Evolutionary conservation across 2,329 filamentous ascomycete species (phyloP), one percentile per base, ranked within the genome.

Genomic region (Camptophora hylomeconis): DNA sequence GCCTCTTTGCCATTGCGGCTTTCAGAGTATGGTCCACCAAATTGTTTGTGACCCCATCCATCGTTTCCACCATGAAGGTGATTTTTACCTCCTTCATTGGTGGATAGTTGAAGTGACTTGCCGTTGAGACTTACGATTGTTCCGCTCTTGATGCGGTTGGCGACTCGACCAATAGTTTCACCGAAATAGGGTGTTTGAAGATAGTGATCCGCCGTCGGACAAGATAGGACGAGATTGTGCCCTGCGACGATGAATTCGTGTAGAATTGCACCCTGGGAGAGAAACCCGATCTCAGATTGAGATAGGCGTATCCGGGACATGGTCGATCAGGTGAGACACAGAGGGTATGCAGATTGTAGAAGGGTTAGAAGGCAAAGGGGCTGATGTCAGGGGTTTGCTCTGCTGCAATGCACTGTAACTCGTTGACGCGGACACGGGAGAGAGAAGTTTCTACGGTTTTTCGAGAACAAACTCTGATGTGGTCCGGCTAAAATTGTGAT

Each of bases 181-280:
- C 89, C 87, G 50, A 93, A 95, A 62, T 75, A 86, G 2, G 81
- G 75, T 7, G 56, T 61, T 58, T 89, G 87, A 63, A 86, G 61
- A 43, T 71, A 58, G 40, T 68, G 68, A 24, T 79, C 72, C 30
- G 79, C 69, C 9, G 67, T 74, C 11, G 80, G 71, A 59, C 94
- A 94, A 30, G 77, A 75, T 44, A 89, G 80, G 13, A 94, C 86
- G 41, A 98, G 89, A 60, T 94, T 89, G 50, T 71, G 61, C 39
- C 73, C 78, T 35, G 68, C 78, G 43, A 95, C 69, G 26, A 65
- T 68, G 61, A 94, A 77, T 48, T 80, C 71, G 52, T 94, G 58
- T 31, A 64, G 59, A 40, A 62, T 57, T 28, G 55, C 60, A 16
- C 59, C 60, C 15, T 61, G 48, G 9, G 56, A 49, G 21, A 61